A percentile compares a stretch with the other conserved stretches of the same genome.
Conservation (phyloP, 2,329 filamentous ascomycete species). For the Stagonosporopsis cucurbitacearum region DNA sequence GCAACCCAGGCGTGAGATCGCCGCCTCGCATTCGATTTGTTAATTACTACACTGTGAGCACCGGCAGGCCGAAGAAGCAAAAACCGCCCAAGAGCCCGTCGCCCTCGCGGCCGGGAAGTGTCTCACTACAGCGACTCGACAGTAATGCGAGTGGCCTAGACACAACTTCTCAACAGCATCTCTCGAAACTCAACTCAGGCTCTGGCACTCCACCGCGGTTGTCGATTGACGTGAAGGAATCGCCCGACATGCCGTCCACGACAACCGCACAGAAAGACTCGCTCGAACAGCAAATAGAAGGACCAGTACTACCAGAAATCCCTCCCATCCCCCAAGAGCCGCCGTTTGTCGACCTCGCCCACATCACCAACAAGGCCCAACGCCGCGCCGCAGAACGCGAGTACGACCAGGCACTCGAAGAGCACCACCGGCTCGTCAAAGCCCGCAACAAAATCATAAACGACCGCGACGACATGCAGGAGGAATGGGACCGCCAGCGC, state of each 20-base stretch:
- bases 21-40: constrained; percentile 73
- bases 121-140: constrained; percentile 4
- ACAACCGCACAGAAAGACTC: constrained; percentile 17
- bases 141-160: constrained; percentile 17
- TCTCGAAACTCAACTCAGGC: not conserved
- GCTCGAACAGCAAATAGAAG: not conserved
- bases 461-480: constrained; percentile 66
- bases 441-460: constrained; percentile 69
- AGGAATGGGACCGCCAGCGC: constrained; percentile 48
- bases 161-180: constrained; percentile 21
- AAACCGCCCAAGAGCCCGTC: constrained; percentile 32
- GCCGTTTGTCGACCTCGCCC: constrained; percentile 61
- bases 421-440: constrained; percentile 71
- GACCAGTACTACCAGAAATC: constrained; percentile 53
- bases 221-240: constrained; percentile 57
- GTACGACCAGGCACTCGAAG: constrained; percentile 66
- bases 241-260: constrained; percentile 38
- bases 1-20: constrained; percentile 35
- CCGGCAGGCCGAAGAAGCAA: constrained; percentile 65
- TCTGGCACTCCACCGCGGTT: constrained; percentile 42
- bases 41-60: constrained; percentile 90
- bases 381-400: constrained; percentile 75
- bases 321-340: constrained; percentile 63
- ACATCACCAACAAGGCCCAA: constrained; percentile 68
- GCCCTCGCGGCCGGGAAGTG: constrained; percentile 7